phyloP scores from a whole-genome alignment of 2,329 filamentous ascomycete genomes.

The Exserohilum rostratum region DNA sequence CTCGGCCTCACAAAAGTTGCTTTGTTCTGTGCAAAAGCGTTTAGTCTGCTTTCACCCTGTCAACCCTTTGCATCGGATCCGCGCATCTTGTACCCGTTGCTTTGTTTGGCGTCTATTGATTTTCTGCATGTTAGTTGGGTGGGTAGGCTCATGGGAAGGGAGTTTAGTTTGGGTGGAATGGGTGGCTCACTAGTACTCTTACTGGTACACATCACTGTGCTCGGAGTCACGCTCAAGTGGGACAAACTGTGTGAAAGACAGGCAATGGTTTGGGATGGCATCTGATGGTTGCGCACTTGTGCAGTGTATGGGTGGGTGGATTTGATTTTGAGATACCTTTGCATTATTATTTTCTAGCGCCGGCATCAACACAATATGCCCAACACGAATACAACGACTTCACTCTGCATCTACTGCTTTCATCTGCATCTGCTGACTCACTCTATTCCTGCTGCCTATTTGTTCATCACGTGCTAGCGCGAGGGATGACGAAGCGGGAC shows the following conservation, averaged over 20 bases:
- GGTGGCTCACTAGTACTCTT: conserved; percentile 53
- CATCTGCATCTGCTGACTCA: no score
- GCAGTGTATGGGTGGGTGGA: neutral
- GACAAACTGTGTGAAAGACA: conserved; percentile 43
- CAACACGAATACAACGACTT: neutral
- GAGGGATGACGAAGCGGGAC: neutral
- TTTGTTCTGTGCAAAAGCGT: conserved; percentile 73
- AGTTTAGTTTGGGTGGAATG: conserved; percentile 39
- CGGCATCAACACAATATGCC: neutral
- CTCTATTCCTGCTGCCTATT: no score
- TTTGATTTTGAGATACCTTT: conserved; percentile 18
- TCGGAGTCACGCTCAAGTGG: conserved; percentile 46
- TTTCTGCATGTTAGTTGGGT: conserved; percentile 45
- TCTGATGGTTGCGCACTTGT: conserved; percentile 4
- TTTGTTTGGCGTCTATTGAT: conserved; percentile 72
- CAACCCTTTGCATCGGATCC: conserved; percentile 72
- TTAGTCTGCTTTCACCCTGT: conserved; percentile 70
- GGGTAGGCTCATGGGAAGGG: conserved; percentile 19
- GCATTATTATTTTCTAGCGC: neutral
- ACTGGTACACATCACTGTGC: conserved; percentile 54
- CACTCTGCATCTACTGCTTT: neutral
- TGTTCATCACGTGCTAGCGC: neutral
- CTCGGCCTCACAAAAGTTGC: conserved; percentile 57
- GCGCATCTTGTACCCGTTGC: conserved; percentile 69
- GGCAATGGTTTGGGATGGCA: conserved; percentile 24